phyloP scores from a whole-genome alignment of 2,329 filamentous ascomycete genomes.

The Periconia sp. region DNA sequence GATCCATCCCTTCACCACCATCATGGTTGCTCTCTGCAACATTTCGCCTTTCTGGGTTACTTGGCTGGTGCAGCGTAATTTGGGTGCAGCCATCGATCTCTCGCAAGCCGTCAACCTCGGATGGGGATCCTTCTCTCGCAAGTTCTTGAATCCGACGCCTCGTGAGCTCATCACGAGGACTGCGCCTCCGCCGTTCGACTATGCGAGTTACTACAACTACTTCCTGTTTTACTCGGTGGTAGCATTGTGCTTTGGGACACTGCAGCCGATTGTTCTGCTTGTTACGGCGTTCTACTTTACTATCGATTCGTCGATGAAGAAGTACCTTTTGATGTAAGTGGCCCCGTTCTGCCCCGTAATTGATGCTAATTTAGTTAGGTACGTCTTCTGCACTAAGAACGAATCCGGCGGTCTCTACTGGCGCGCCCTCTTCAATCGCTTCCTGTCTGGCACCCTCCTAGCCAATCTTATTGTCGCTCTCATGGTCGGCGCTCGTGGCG shows the following conservation, averaged over 20 bases:
- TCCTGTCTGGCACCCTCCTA: slow-evolving; percentile 81
- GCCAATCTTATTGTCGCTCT: slow-evolving; percentile 80
- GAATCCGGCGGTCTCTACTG: slow-evolving; percentile 94
- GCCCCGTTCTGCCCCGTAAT: background rate
- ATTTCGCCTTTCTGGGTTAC: slow-evolving; percentile 89
- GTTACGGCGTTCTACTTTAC: slow-evolving; percentile 89
- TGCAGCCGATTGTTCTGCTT: slow-evolving; percentile 87
- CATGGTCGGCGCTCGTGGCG: slow-evolving; percentile 72
- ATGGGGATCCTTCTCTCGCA: slow-evolving; percentile 84
- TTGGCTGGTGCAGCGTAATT: slow-evolving; percentile 81
- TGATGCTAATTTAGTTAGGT: slow-evolving; percentile 33
- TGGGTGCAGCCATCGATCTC: slow-evolving; percentile 93
- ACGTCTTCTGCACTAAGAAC: slow-evolving; percentile 95
- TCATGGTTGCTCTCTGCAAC: slow-evolving; percentile 78
- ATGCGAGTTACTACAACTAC: slow-evolving; percentile 97
- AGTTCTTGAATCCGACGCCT: slow-evolving; percentile 85
- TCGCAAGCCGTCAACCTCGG: slow-evolving; percentile 83
- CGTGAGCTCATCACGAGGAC: slow-evolving; percentile 91
- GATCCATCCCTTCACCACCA: slow-evolving; percentile 65
- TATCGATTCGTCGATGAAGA: slow-evolving; percentile 89
- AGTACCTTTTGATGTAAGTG: slow-evolving; percentile 81
- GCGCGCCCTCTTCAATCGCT: slow-evolving; percentile 90
- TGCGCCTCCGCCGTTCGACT: slow-evolving; percentile 90
- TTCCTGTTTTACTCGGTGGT: slow-evolving; percentile 95
- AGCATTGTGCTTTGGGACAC: slow-evolving; percentile 78